Base-by-base conservation (phyloP, 768 basidiomycete species). In the Fomitopsis serialis region DNA sequence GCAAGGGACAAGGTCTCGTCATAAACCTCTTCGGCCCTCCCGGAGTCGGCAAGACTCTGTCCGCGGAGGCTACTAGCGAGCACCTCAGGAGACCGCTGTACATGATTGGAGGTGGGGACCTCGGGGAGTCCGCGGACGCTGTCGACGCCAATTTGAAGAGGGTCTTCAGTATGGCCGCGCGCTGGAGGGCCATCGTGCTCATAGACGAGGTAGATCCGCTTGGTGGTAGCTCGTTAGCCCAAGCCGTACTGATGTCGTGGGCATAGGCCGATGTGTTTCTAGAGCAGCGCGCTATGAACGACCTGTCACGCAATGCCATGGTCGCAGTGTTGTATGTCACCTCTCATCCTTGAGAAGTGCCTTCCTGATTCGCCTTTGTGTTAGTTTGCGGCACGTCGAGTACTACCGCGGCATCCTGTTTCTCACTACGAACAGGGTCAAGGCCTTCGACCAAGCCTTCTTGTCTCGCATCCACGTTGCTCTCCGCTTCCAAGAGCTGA, bases 291-390 rank as follows among this genome's bases (percentile, higher is more conserved):
- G 80, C 81, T 3, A 68, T 85, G 36, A 80, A 84, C 52, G 79
- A 85, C 60, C 63, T 86, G 12, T 75, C 82, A 60, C 74, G 85
- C 11, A 88, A 87, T 58, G 84, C 84, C 0, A 84, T 87, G 78
- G 84, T 88, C 6, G 83, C 84, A 3, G 84, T 85, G 12, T 86
- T 66, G 63, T 64, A 35, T 42, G 55, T 36, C 22, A 1, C 22
- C 13, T 29, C 11, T 17, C 1, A 11, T 8, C 5, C 15, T 19
- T 22, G 10, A 27, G 12, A 11, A 2, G 15, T 11, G 13, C 15
- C 15, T 13, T 24, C 23, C 34, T 45, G 8, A 36, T 43, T n/a
- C 34, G 29, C 11, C 0, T 4, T 15, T 17, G 37, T 17, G 15
- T 15, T 27, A 13, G 29, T n/a, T 34, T 13, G 46, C 43, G 40